Conservation (phyloP, 179 eudicot species). For the Nepenthes alata region DNA sequence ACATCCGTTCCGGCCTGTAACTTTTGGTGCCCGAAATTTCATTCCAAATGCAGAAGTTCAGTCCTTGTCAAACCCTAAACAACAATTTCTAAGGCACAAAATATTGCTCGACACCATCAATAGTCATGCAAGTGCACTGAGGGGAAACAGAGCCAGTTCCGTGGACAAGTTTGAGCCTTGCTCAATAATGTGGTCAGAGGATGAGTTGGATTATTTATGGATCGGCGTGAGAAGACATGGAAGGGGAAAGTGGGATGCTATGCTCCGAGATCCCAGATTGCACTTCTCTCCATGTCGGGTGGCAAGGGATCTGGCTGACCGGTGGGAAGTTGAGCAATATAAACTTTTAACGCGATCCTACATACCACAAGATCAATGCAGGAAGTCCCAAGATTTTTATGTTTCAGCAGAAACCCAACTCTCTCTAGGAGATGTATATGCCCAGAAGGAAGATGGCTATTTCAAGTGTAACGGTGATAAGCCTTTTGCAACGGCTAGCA, state of each 20-base stretch:
- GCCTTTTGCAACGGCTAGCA: conserved; percentile 2
- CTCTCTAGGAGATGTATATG: conserved; percentile 38
- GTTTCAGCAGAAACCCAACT: conserved; percentile 23
- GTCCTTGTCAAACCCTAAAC: conserved; percentile 16
- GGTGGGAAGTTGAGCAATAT: conserved; percentile 46
- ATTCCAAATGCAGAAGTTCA: conserved; percentile 19
- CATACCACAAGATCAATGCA: conserved; percentile 14
- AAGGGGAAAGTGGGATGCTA: conserved; percentile 55
- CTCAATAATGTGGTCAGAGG: conserved; percentile 44
- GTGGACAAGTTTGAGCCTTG: conserved; percentile 22
- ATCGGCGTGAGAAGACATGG: conserved; percentile 64
- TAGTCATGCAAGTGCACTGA: conserved; percentile 29
- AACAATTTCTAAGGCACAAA: conserved; percentile 23
- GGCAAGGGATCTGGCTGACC: conserved; percentile 38
- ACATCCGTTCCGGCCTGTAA: conserved; percentile 7
- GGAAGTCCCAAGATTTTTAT: conserved; percentile 13
- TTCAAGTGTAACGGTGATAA: conserved; percentile 9
- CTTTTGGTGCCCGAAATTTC: conserved; percentile 13
- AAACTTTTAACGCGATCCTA: conserved; percentile 24
- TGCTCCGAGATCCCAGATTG: conserved; percentile 47
- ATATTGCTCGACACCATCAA: conserved; percentile 34
- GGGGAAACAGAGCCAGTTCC: conserved; percentile 25
- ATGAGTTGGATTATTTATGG: conserved; percentile 64
- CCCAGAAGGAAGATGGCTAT: conserved; percentile 15
- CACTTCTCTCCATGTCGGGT: conserved; percentile 46